Base-by-base conservation (phyloP, 805 yeast species). In the Metschnikowia rubicola region DNA sequence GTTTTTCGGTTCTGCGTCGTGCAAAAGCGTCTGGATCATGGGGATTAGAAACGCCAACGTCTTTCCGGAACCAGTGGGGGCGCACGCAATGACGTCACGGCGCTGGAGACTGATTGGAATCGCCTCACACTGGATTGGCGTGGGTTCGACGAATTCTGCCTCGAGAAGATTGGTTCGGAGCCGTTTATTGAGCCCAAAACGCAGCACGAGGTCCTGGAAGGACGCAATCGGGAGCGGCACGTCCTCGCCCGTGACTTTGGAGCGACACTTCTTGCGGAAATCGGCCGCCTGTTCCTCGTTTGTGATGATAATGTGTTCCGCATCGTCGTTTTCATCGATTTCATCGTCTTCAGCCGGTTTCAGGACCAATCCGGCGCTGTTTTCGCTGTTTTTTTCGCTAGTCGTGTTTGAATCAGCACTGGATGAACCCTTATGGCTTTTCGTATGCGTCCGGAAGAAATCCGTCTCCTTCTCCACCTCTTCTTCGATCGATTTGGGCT, bases 51-150 rank as follows among this genome's bases (percentile, higher is more conserved):
- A 94, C 30, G 97, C 96, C 41, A 94, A 72, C 0, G 99, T 94
- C 64, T 94, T 94, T 74, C 99, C 99, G 4, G 97, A 89, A 57
- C 99, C 99, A 1, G 99, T 94, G 39, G 98, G 98, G 0, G 98
- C 97, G 74, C 97, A 88, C 1, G 96, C 96, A 37, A 94, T 73
- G 31, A 94, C 63, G 62, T 92, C 97, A 49, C 96, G 78, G 29
- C 73, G 77, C 44, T 79, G 74, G 44, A 89, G 67, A 11, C 88
- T 67, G 9, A 81, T 71, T 2, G 99, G 97, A 36, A 94, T 83
- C 2, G 90, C 81, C 65, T 94, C 97, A 51, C 89, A 79, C 68
- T 94, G 99, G 57, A 94, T 88, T 3, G 97, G 84, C 0, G 99
- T 92, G 6, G 99, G 98, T 52, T 83, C 87, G 1, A 82, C 78